Conservation (phyloP, 2,329 filamentous ascomycete genomes). For the Fusarium burgessii region DNA sequence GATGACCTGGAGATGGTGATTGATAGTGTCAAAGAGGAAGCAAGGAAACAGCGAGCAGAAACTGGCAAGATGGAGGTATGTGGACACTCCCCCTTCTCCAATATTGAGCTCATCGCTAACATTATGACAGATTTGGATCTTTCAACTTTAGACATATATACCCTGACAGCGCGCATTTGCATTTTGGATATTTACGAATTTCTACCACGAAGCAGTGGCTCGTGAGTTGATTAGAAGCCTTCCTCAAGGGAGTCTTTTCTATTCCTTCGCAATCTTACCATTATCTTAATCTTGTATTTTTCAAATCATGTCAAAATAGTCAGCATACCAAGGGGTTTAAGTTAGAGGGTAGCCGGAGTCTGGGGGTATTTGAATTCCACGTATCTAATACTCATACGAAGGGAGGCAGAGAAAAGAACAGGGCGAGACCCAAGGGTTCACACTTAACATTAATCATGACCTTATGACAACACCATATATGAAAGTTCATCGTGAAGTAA, state of each 20-base stretch:
- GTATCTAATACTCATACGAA: constrained; percentile 27
- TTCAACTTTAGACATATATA: constrained; percentile 54
- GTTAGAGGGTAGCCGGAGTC: constrained; percentile 38
- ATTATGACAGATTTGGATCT: constrained; percentile 60
- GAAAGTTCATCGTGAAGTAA: background rate
- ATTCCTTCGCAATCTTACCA: constrained; percentile 20
- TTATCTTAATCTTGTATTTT: constrained; percentile 38
- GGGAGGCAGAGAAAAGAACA: constrained; percentile 20
- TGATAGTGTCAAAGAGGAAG: constrained; percentile 73
- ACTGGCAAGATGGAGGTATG: constrained; percentile 96
- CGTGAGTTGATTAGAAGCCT: constrained; percentile 11
- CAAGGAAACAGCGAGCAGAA: constrained; percentile 79
- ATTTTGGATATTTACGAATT: constrained; percentile 37
- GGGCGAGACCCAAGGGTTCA: constrained; percentile 18
- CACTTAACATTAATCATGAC: constrained; percentile 40
- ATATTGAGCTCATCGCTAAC: constrained; percentile 40
- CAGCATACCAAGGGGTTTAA: constrained; percentile 31
- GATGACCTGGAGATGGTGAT: constrained; percentile 95
- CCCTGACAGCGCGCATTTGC: constrained; percentile 42
- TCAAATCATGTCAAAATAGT: constrained; percentile 19
- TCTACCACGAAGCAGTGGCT: constrained; percentile 39
- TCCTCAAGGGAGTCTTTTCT: constrained; percentile 2
- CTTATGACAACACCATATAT: constrained; percentile 28
- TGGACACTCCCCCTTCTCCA: constrained; percentile 33
- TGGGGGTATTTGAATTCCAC: constrained; percentile 22